These are phyloP conservation scores for Termitomyces sp. DNA, from an alignment of 768 basidiomycete genomes.

Conservation along the genomic window DNA sequence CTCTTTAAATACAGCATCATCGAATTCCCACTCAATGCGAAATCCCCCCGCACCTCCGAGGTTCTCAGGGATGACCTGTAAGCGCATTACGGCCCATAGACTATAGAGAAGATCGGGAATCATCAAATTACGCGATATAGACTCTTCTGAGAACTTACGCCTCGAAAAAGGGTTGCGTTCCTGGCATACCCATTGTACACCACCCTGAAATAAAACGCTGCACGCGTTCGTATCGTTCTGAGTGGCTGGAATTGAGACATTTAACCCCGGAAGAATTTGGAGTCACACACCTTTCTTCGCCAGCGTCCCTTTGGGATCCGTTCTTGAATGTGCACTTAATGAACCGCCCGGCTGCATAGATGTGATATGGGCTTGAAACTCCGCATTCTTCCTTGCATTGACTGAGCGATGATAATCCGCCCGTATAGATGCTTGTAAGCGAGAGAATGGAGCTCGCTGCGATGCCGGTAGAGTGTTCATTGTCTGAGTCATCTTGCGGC, in stretches of 20 bases:
- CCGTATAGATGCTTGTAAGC: slow-evolving; percentile 81
- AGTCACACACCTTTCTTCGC: slow-evolving; percentile 56
- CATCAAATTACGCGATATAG: slow-evolving; percentile 2
- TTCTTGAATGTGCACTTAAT: slow-evolving; percentile 66
- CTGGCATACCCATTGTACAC: slow-evolving; percentile 85
- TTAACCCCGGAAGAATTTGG: neutral
- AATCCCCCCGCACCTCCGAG: slow-evolving; percentile 74
- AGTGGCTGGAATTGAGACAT: neutral
- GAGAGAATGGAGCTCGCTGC: slow-evolving; percentile 82
- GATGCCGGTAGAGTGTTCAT: slow-evolving; percentile 74
- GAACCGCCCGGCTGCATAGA: slow-evolving; percentile 80
- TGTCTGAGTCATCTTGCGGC: slow-evolving; percentile 76
- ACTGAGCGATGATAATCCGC: slow-evolving; percentile 81
- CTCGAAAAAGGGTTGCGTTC: slow-evolving; percentile 85
- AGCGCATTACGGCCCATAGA: slow-evolving; percentile 73
- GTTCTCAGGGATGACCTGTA: slow-evolving; percentile 74
- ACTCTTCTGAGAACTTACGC: slow-evolving; percentile 27
- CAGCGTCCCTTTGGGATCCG: slow-evolving; percentile 52
- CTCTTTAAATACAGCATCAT: slow-evolving; percentile 93
- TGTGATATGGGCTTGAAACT: slow-evolving; percentile 79
- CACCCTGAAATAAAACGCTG: slow-evolving; percentile 72
- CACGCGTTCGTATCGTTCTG: slow-evolving; percentile 70
- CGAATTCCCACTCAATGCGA: slow-evolving; percentile 84
- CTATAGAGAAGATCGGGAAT: slow-evolving; percentile 21
- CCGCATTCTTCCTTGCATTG: slow-evolving; percentile 69